Base-by-base conservation (phyloP, 768 basidiomycete species). In the Tephrocybe rancida region DNA sequence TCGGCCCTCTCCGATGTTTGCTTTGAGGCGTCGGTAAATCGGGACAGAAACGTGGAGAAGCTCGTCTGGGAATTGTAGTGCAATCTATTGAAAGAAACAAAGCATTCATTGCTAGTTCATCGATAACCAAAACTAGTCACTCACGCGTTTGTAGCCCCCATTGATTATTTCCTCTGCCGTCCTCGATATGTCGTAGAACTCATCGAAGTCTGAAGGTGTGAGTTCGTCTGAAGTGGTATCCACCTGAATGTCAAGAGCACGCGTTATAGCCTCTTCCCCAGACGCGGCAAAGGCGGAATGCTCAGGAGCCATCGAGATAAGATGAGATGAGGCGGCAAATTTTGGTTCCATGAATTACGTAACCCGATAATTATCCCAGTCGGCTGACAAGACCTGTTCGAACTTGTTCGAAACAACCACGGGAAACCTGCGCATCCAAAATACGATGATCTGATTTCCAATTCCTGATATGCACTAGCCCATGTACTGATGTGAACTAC, bases 51-150 rank as follows among this genome's bases (percentile, higher is more conserved):
- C 86, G 26, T 83, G 83, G 11, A 99, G 71, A 19, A 98, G 82
- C 66, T 96, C 92, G 67, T 99, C 97, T 0, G 97, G 96, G 61
- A 98, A 98, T 69, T 98, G 97, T 10, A 99, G 79, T 0, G 92
- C 92, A 45, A 95, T 82, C 88, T 94, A 61, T 22, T 30, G 13
- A 16, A 18, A 41, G 21, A 25, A 32, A 44, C 21, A 46, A 32
- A 32, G 52, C 18, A 50, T 29, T 18, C 26, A 9, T 24, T 34
- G 1, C 25, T 11, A 26, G 27, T 30, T 16, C 27, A 29, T 32
- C 41, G 21, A 29, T n/a, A 27, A 11, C 9, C 37, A 49, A 9
- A 37, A 37, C 35, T 16, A 37, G 7, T 6, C 26, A 41, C 84
- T 52, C 55, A 93, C 92, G 62, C 89, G 78, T 68, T 86, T 87